Conservation (phyloP, 768 basidiomycete genomes). For the Hericium erinaceus region DNA sequence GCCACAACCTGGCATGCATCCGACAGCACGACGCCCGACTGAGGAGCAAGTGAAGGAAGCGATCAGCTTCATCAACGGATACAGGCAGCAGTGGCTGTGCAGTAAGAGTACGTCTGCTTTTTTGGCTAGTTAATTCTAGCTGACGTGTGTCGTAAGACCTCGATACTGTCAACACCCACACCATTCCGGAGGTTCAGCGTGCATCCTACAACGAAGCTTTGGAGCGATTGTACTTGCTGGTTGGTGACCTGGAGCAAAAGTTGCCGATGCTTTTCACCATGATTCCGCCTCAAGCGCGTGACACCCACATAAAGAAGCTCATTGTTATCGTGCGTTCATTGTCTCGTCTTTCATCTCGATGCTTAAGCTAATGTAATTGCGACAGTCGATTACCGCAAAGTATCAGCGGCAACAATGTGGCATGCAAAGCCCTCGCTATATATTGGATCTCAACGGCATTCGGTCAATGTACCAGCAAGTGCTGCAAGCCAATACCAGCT, state of each 20-base stretch:
- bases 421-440: constrained; percentile 6
- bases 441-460: constrained; percentile 13
- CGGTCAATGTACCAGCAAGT: constrained; percentile 13
- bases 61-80: background rate
- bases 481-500: constrained; percentile 10
- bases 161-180: background rate
- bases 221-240: background rate
- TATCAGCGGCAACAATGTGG: constrained; percentile 6
- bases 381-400: constrained; percentile 8
- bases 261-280: background rate
- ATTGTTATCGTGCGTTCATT: constrained; percentile 10
- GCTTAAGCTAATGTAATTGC: background rate
- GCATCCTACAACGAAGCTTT: background rate
- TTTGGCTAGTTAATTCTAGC: too few relatives aligned
- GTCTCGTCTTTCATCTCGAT: background rate
- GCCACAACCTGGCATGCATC: background rate
- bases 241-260: background rate
- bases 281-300: background rate
- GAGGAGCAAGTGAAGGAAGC: background rate
- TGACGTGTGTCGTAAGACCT: background rate
- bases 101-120: background rate
- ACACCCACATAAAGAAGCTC: background rate
- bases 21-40: background rate
- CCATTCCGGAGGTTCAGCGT: background rate
- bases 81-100: background rate